Conservation (phyloP, 1,284 basidiomycete genomes). For the Ganoderma resinaceum region DNA sequence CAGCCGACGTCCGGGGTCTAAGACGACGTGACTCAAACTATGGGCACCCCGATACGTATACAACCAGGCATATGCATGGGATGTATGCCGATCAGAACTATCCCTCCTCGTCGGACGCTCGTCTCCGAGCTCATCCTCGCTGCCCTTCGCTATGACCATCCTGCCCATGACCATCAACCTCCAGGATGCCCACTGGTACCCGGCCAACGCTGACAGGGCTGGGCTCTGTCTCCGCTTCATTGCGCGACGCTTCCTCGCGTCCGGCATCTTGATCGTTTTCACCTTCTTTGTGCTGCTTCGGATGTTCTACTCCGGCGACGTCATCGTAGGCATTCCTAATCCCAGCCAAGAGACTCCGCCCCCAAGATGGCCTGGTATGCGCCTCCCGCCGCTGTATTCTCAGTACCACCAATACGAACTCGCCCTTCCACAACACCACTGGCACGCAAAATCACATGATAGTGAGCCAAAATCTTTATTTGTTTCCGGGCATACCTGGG, state of each 20-base stretch:
- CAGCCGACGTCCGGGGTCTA: too few species aligned
- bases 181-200: not conserved
- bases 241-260: not conserved
- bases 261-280: not conserved
- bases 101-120: too few species aligned
- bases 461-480: constrained; percentile 20
- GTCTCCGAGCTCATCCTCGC: too few species aligned
- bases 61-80: too few species aligned
- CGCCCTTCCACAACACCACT: constrained; percentile 20
- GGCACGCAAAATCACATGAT: constrained; percentile 4
- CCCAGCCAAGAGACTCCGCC: not conserved
- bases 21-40: too few species aligned
- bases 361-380: not conserved
- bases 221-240: not conserved
- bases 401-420: constrained; percentile 16
- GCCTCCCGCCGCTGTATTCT: constrained; percentile 21
- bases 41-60: too few species aligned
- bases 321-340: not conserved
- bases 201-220: not conserved
- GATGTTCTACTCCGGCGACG: not conserved
- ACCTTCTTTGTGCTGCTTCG: not conserved
- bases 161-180: not conserved
- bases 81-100: too few species aligned
- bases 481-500: constrained; percentile 4
- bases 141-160: not conserved